Conservation (phyloP, 768 basidiomycete genomes). For the Termitomyces sp. region DNA sequence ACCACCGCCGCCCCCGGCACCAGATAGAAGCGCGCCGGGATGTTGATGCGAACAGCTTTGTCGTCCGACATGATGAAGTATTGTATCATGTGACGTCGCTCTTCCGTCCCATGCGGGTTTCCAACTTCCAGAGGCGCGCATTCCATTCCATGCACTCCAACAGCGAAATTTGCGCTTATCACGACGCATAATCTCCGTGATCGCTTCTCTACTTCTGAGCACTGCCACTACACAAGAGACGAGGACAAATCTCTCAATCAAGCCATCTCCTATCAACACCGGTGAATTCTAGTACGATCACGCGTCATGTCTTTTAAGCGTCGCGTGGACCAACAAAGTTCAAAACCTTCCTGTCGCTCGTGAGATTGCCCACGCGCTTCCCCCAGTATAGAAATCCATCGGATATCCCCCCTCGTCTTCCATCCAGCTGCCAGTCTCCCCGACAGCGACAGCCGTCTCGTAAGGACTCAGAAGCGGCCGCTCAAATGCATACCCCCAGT, state of each 20-base stretch:
- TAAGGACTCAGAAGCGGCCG: constrained; percentile 88
- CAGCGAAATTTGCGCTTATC: constrained; percentile 11
- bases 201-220: not conserved
- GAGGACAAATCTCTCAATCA: too few relatives aligned
- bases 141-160: not conserved
- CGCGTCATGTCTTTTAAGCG: not conserved
- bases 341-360: constrained; percentile 49
- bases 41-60: constrained; percentile 16
- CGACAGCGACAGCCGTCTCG: constrained; percentile 85
- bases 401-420: constrained; percentile 61
- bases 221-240: too few relatives aligned
- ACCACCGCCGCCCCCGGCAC: constrained; percentile 58
- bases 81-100: constrained; percentile 6
- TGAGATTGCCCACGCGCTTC: constrained; percentile 71
- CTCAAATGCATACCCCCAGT: constrained; percentile 98
- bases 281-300: not conserved
- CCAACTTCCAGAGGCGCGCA: too few relatives aligned
- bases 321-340: not conserved
- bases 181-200: not conserved
- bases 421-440: constrained; percentile 64
- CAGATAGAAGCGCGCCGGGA: constrained; percentile 55
- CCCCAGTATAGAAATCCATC: constrained; percentile 94
- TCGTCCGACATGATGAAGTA: not conserved
- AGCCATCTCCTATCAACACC: not conserved
- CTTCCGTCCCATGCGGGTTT: not conserved